phyloP scores from a whole-genome alignment of 371 early-diverging fungal species.

The Mycotypha africana region DNA sequence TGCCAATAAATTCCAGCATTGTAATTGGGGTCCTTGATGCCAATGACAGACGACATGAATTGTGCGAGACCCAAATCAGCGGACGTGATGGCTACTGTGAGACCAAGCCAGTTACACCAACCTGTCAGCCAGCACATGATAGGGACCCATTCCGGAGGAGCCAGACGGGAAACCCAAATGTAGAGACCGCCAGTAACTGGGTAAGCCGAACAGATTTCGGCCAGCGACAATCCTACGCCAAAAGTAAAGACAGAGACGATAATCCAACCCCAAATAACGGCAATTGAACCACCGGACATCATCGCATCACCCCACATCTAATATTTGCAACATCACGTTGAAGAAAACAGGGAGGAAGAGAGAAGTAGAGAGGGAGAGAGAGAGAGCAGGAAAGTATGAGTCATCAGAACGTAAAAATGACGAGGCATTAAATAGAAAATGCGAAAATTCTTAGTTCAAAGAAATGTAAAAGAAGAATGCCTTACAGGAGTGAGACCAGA shows the following conservation, averaged over 20 bases:
- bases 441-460: no score
- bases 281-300: constrained; percentile 63
- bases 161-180: constrained; percentile 57
- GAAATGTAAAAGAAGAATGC: no score
- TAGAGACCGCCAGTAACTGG: constrained; percentile 62
- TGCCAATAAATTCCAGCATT: constrained; percentile 35
- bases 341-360: no score
- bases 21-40: constrained; percentile 28
- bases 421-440: no score
- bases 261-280: constrained; percentile 69
- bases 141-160: constrained; percentile 50
- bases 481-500: constrained; percentile 56
- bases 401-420: background rate
- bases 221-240: constrained; percentile 60
- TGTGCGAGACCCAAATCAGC: constrained; percentile 50
- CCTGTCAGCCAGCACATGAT: constrained; percentile 52
- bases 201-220: constrained; percentile 71
- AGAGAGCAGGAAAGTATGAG: background rate
- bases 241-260: constrained; percentile 58
- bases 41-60: constrained; percentile 40
- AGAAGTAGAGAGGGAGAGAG: no score
- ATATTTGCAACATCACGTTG: no score
- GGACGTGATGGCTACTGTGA: constrained; percentile 43
- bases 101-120: constrained; percentile 56
- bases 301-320: constrained; percentile 55